Conservation (phyloP, 352 stramenopile species). For the Pythium periplocum region DNA sequence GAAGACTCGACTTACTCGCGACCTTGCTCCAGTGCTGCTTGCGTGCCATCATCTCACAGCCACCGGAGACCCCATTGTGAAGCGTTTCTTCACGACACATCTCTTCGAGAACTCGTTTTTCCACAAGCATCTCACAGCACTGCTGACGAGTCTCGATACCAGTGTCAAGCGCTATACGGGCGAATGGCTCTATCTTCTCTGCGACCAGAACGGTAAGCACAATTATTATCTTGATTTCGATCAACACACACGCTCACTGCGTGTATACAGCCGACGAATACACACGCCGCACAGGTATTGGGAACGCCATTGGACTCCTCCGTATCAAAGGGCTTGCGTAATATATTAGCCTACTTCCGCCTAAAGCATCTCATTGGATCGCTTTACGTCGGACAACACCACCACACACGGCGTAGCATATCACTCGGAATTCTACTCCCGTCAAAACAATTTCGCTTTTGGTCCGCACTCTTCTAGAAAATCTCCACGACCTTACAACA, state of each 20-base stretch:
- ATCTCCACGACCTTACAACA: too few species aligned
- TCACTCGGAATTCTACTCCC: too few species aligned
- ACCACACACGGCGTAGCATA: too few species aligned
- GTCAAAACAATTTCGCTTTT: too few species aligned
- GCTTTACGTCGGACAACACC: too few species aligned
- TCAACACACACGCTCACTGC: constrained; percentile 17
- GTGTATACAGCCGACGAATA: constrained; percentile 55
- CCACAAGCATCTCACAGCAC: constrained; percentile 62
- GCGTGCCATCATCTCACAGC: constrained; percentile 60
- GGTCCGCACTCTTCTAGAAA: too few species aligned
- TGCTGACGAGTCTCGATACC: constrained; percentile 68
- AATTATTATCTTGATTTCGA: constrained; percentile 2
- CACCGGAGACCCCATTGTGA: constrained; percentile 20
- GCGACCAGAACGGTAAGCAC: constrained; percentile 64
- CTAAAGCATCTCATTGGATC: too few species aligned
- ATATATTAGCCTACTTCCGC: not conserved
- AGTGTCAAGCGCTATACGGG: constrained; percentile 60
- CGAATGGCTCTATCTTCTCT: constrained; percentile 72
- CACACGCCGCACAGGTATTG: constrained; percentile 58
- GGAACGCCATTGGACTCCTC: constrained; percentile 72
- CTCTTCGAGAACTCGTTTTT: constrained; percentile 35
- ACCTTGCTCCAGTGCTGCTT: constrained; percentile 53
- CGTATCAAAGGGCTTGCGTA: constrained; percentile 56
- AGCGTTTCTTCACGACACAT: constrained; percentile 32
- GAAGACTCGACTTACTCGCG: constrained; percentile 40